phyloP scores from a whole-genome alignment of 495 filamentous ascomycete species.

The Aspergillus sclerotiicarbonarius region DNA sequence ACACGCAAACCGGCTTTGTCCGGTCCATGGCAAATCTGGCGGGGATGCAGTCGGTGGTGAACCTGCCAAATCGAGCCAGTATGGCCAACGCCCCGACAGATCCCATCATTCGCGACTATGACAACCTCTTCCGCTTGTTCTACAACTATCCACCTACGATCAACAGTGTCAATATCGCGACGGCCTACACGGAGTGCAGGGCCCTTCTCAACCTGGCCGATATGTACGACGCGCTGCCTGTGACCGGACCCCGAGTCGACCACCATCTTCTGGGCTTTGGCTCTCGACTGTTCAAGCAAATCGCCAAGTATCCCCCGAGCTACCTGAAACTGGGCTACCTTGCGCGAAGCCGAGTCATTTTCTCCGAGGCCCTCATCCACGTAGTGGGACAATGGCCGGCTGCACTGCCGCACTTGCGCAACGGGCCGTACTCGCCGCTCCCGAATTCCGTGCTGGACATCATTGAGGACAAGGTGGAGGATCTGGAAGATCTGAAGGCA shows the following conservation, averaged over 20 bases:
- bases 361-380: slow-evolving; percentile 84
- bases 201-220: slow-evolving; percentile 79
- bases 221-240: slow-evolving; percentile 84
- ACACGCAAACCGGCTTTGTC: slow-evolving; percentile 66
- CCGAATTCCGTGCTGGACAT: slow-evolving; percentile 75
- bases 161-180: slow-evolving; percentile 80
- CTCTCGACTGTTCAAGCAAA: slow-evolving; percentile 85
- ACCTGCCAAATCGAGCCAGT: slow-evolving; percentile 35
- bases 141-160: slow-evolving; percentile 84
- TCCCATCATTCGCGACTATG: slow-evolving; percentile 76
- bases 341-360: slow-evolving; percentile 79
- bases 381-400: slow-evolving; percentile 90
- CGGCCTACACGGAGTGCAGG: slow-evolving; percentile 90
- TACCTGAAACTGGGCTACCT: slow-evolving; percentile 89
- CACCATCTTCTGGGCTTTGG: slow-evolving; percentile 91
- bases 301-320: slow-evolving; percentile 87
- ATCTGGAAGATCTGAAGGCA: slow-evolving; percentile 68
- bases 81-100: slow-evolving; percentile 57
- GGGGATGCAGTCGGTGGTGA: slow-evolving; percentile 52
- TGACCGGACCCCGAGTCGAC: slow-evolving; percentile 86
- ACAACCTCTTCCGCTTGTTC: slow-evolving; percentile 89
- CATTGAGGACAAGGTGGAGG: slow-evolving; percentile 87
- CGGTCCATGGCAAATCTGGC: slow-evolving; percentile 78
- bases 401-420: slow-evolving; percentile 71
- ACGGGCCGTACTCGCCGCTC: slow-evolving; percentile 53